These are phyloP conservation scores for Paulownia fortunei DNA, from an alignment of 257 asterid genomes.

Conservation along the genomic window DNA sequence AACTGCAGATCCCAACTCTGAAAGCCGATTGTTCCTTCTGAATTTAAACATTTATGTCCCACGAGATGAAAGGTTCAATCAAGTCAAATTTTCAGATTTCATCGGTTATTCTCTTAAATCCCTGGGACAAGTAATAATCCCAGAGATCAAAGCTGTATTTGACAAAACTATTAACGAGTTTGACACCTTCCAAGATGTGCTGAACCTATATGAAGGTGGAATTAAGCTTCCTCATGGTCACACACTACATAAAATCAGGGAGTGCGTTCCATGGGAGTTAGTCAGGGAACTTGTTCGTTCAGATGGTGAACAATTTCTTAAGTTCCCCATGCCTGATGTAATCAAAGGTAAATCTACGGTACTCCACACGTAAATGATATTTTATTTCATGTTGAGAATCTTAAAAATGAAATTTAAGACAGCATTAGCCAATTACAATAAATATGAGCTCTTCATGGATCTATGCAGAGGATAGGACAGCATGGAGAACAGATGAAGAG, in stretches of 20 bases:
- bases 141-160: constrained; percentile 65
- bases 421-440: constrained; percentile 4
- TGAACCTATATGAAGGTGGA: constrained; percentile 67
- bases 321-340: constrained; percentile 84
- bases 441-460: not conserved
- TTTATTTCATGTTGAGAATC: not conserved
- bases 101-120: constrained; percentile 79
- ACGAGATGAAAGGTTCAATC: constrained; percentile 75
- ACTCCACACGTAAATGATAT: not conserved
- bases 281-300: constrained; percentile 67
- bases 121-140: constrained; percentile 67
- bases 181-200: constrained; percentile 74
- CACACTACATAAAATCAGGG: constrained; percentile 41
- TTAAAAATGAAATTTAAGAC: not conserved
- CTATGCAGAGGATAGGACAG: constrained; percentile 70
- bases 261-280: constrained; percentile 72
- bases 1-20: constrained; percentile 70
- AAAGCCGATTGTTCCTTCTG: constrained; percentile 64
- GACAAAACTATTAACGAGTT: constrained; percentile 90
- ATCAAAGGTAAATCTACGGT: constrained; percentile 56
- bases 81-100: constrained; percentile 84
- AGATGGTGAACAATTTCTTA: constrained; percentile 64
- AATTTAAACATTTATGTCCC: constrained; percentile 76
- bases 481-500: constrained; percentile 98
- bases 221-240: constrained; percentile 57